These are phyloP conservation scores for Podaxis rugospora DNA, from an alignment of 768 basidiomycete genomes.

Conservation along the genomic window DNA sequence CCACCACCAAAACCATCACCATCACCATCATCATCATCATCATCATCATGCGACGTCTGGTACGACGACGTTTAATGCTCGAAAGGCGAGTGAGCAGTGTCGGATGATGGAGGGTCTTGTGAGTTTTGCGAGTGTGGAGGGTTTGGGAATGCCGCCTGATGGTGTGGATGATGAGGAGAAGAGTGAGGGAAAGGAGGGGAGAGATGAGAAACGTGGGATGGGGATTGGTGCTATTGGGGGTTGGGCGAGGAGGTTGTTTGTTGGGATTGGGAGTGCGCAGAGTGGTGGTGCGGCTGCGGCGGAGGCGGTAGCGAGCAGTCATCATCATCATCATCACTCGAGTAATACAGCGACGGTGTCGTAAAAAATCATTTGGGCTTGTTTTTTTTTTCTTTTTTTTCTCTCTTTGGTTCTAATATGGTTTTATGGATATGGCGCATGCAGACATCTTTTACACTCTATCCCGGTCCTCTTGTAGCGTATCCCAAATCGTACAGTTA, in stretches of 20 bases:
- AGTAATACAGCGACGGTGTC: not conserved
- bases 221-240: slow-evolving; percentile 13
- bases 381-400: not conserved
- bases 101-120: slow-evolving; percentile 22
- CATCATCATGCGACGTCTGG: too few relatives aligned
- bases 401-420: not conserved
- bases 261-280: slow-evolving; percentile 2
- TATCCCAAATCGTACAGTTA: not conserved
- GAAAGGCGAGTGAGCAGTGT: slow-evolving; percentile 19
- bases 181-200: slow-evolving; percentile 10
- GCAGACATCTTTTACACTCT: not conserved
- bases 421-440: not conserved
- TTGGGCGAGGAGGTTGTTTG: slow-evolving; percentile 17
- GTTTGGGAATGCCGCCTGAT: slow-evolving; percentile 20
- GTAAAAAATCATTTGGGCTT: not conserved
- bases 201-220: slow-evolving; percentile 6
- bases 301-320: not conserved
- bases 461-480: not conserved
- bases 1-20: too few relatives aligned
- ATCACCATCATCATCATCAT: too few relatives aligned
- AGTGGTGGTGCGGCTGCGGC: not conserved
- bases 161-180: slow-evolving; percentile 14
- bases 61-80: slow-evolving; percentile 16
- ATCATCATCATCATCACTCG: not conserved
- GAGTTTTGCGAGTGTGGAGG: slow-evolving; percentile 20